Percentiles rank a stretch among this genome's conserved stretches.
These are phyloP conservation scores for Rhododendron vialii DNA, from an alignment of 148 eudicot species.

Conservation along the genomic window DNA sequence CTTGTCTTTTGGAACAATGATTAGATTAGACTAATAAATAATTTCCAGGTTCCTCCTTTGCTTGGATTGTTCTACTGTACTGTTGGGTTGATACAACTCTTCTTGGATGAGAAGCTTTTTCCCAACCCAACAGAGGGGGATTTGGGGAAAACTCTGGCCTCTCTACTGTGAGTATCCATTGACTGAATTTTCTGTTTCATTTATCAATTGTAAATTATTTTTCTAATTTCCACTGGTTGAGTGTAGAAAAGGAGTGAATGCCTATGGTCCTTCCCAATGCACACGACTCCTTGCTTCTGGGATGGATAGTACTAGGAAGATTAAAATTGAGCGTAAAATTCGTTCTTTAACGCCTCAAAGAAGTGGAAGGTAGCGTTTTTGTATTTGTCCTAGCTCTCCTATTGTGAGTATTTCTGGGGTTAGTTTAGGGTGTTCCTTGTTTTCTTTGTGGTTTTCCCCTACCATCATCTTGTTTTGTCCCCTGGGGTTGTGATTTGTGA, in stretches of 20 bases:
- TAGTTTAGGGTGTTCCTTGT: background rate
- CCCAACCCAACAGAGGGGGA: slow-evolving; percentile 22
- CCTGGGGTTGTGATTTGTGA: background rate
- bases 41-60: slow-evolving; percentile 62
- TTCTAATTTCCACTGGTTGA: background rate
- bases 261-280: background rate
- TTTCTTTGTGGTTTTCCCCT: background rate
- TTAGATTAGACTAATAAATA: background rate
- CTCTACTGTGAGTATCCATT: slow-evolving; percentile 46
- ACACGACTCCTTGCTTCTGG: background rate
- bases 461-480: background rate
- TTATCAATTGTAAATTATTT: background rate
- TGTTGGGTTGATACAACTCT: slow-evolving; percentile 65
- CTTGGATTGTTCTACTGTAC: slow-evolving; percentile 70
- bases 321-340: background rate
- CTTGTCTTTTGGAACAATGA: background rate
- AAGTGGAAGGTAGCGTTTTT: background rate
- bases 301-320: background rate
- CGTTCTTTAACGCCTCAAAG: background rate
- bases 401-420: background rate
- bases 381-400: background rate
- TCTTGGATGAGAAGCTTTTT: slow-evolving; percentile 46
- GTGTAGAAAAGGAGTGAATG: background rate
- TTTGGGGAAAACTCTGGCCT: slow-evolving; percentile 38
- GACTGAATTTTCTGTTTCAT: background rate